Percentiles rank a stretch among this genome's conserved stretches.
These are phyloP conservation scores for Ustilago tritici DNA, from an alignment of 1,284 basidiomycete species.

Conservation along the genomic window DNA sequence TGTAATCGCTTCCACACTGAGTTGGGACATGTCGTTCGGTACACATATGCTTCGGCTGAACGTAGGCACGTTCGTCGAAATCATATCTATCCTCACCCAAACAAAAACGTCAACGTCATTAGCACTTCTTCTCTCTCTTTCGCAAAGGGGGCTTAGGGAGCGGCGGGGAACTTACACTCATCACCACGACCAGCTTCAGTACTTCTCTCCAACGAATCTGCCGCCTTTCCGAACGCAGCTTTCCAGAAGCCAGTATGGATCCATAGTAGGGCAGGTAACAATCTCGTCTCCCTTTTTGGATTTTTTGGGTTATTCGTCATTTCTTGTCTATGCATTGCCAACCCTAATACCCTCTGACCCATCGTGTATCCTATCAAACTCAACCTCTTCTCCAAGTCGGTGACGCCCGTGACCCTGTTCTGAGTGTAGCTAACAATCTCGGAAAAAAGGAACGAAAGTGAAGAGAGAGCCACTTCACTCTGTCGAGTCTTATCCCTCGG, in stretches of 20 bases:
- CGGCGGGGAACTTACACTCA: conserved; percentile 78
- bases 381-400: conserved; percentile 80
- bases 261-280: conserved; percentile 64
- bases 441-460: conserved; percentile 60
- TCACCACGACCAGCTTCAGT: conserved; percentile 85
- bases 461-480: conserved; percentile 44
- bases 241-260: conserved; percentile 81
- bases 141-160: neutral
- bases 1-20: conserved; percentile 95
- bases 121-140: neutral
- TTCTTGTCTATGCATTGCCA: conserved; percentile 59
- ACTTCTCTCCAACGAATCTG: conserved; percentile 93
- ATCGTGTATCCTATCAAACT: conserved; percentile 59
- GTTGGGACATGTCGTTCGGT: conserved; percentile 90
- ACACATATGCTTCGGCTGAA: conserved; percentile 92
- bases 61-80: conserved; percentile 93
- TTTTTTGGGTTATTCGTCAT: conserved; percentile 52
- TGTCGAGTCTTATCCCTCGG: conserved; percentile 58
- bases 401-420: conserved; percentile 90
- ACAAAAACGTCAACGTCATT: neutral
- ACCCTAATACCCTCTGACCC: conserved; percentile 51
- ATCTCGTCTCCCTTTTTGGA: conserved; percentile 64
- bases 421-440: conserved; percentile 80
- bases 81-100: conserved; percentile 81
- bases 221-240: conserved; percentile 89